A percentile compares a stretch with the other conserved stretches of the same genome.
These are phyloP conservation scores for Melianthus villosus DNA, from an alignment of 441 rosid genomes.

Conservation along the genomic window DNA sequence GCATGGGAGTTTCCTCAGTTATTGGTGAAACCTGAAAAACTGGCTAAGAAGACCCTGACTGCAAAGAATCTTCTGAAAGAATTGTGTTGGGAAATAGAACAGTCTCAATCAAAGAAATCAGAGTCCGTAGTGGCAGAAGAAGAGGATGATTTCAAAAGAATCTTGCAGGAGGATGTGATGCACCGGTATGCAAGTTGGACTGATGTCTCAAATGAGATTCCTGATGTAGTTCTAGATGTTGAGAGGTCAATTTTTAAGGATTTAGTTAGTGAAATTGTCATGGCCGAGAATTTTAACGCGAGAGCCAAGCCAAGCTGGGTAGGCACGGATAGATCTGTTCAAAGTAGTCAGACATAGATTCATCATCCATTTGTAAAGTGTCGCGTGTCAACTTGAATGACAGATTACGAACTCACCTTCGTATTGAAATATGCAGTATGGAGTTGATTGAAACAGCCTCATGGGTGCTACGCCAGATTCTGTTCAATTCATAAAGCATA, in stretches of 20 bases:
- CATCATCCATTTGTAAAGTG: too few species aligned
- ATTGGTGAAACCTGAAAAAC: slow-evolving; percentile 28
- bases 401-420: too few species aligned
- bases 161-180: slow-evolving; percentile 45
- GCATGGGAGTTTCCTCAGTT: slow-evolving; percentile 26
- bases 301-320: slow-evolving; percentile 21
- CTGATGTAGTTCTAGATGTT: slow-evolving; percentile 41
- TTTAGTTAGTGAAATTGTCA: slow-evolving; percentile 55
- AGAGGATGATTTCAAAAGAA: slow-evolving; percentile 37
- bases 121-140: slow-evolving; percentile 27
- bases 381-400: too few species aligned
- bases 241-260: slow-evolving; percentile 78
- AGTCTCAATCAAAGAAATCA: slow-evolving; percentile 30
- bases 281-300: slow-evolving; percentile 29
- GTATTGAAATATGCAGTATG: too few species aligned
- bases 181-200: slow-evolving; percentile 41
- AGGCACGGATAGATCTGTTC: slow-evolving; percentile 44
- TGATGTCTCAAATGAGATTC: slow-evolving; percentile 25
- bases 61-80: slow-evolving; percentile 75
- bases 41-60: slow-evolving; percentile 32
- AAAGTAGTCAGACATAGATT: slow-evolving; percentile 21
- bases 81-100: slow-evolving; percentile 54
- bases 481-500: too few species aligned
- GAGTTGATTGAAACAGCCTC: too few species aligned
- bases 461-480: too few species aligned